phyloP scores from a whole-genome alignment of 2,329 filamentous ascomycete species.

The Ilyonectria destructans region DNA sequence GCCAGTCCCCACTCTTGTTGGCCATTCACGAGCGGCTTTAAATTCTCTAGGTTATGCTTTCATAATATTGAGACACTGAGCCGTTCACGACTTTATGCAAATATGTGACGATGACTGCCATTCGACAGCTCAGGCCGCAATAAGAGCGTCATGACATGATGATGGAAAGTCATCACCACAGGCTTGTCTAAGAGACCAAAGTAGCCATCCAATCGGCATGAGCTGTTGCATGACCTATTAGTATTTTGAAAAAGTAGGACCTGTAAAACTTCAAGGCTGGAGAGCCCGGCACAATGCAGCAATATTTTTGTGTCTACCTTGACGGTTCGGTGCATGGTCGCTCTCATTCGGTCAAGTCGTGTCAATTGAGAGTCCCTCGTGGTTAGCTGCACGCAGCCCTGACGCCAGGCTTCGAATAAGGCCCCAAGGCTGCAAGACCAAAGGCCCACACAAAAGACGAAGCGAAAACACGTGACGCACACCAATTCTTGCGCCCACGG shows the following conservation, averaged over 20 bases:
- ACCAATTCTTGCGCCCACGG: constrained; percentile 35
- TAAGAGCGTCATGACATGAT: background rate
- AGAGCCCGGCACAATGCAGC: no score
- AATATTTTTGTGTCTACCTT: no score
- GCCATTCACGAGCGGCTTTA: background rate
- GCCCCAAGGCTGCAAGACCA: constrained; percentile 7
- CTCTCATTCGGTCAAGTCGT: background rate
- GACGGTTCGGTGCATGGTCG: background rate
- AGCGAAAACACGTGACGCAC: constrained; percentile 45
- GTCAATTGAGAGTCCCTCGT: background rate
- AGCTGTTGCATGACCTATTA: no score
- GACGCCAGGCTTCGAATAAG: background rate
- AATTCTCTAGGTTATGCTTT: background rate
- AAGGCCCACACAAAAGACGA: background rate
- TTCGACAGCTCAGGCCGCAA: no score
- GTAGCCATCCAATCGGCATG: background rate
- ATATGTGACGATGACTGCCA: background rate
- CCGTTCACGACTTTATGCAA: background rate
- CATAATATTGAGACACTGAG: background rate
- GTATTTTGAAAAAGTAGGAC: no score
- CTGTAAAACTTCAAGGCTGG: no score
- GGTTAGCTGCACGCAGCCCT: background rate
- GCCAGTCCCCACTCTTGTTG: background rate
- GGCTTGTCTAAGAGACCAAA: background rate
- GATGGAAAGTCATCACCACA: no score